phyloP scores from a whole-genome alignment of 768 basidiomycete species.

The Artomyces pyxidatus region DNA sequence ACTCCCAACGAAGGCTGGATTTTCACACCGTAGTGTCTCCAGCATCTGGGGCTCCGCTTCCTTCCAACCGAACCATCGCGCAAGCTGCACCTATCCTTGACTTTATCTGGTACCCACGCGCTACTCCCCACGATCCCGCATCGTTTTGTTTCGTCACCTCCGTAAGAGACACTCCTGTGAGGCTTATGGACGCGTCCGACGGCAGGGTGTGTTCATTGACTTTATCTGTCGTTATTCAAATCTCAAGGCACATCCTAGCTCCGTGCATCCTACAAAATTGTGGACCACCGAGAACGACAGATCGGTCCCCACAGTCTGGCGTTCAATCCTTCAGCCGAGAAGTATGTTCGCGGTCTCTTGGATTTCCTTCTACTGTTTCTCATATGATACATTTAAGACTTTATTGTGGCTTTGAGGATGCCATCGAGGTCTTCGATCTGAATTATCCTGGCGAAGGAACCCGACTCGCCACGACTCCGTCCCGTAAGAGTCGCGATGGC shows the following conservation, averaged over 20 bases:
- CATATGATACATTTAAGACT: conserved; percentile 38
- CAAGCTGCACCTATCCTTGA: conserved; percentile 74
- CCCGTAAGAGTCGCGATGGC: conserved; percentile 74
- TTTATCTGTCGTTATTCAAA: not conserved
- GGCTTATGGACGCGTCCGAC: conserved; percentile 71
- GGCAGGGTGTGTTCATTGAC: conserved; percentile 48
- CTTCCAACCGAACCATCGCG: conserved; percentile 1
- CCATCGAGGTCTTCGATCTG: conserved; percentile 82
- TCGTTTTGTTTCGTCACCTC: conserved; percentile 81
- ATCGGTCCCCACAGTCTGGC: conserved; percentile 80
- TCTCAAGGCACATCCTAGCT: conserved; percentile 38
- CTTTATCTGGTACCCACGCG: conserved; percentile 79
- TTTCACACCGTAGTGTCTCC: conserved; percentile 1
- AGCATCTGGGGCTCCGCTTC: not conserved
- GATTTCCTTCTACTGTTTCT: not conserved
- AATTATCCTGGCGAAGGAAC: conserved; percentile 64
- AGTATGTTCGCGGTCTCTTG: conserved; percentile 34
- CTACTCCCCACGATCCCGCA: conserved; percentile 45
- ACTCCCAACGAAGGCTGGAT: no score
- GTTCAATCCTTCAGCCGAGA: conserved; percentile 62
- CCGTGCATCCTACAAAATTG: conserved; percentile 84
- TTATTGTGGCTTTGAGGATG: conserved; percentile 82
- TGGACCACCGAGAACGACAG: conserved; percentile 90
- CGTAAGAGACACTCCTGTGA: conserved; percentile 78
- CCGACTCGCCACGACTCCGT: conserved; percentile 61